phyloP scores from a whole-genome alignment of 75 land plant species.

The Selaginella moellendorffii region DNA sequence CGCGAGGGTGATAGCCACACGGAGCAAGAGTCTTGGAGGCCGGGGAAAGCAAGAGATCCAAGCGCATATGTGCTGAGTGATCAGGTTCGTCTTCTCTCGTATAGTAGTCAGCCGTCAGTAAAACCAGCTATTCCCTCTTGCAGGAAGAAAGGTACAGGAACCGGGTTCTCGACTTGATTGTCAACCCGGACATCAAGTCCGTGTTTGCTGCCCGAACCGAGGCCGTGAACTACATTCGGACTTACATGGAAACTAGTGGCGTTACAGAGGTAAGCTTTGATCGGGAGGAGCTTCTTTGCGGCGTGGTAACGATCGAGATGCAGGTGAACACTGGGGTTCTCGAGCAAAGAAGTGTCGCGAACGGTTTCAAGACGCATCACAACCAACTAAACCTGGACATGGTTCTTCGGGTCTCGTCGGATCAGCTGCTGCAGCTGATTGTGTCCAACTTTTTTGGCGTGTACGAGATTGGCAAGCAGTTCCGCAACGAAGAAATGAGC shows the following conservation, averaged over 20 bases:
- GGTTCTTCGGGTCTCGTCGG: conserved; percentile 86
- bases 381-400: conserved; percentile 80
- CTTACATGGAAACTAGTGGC: conserved; percentile 40
- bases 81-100: conserved; percentile 66
- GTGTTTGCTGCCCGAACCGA: conserved; percentile 63
- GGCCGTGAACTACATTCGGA: conserved; percentile 45
- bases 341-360: conserved; percentile 92
- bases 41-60: conserved; percentile 61
- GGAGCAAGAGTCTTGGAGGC: conserved; percentile 44
- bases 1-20: too few species aligned
- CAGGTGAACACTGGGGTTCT: conserved; percentile 98
- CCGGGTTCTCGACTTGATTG: conserved; percentile 77
- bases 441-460: conserved; percentile 87
- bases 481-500: conserved; percentile 93
- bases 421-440: conserved; percentile 62
- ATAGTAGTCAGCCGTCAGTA: too few species aligned
- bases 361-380: conserved; percentile 88
- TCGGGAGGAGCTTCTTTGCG: conserved; percentile 97
- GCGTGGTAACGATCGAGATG: conserved; percentile 99
- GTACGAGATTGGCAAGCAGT: conserved; percentile 93
- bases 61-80: conserved; percentile 60
- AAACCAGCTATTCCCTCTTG: too few species aligned
- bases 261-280: conserved; percentile 81
- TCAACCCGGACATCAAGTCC: conserved; percentile 59
- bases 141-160: conserved; percentile 93